phyloP scores from a whole-genome alignment of 352 stramenopile genomes.

The Phytopythium cucurbitacearum region DNA sequence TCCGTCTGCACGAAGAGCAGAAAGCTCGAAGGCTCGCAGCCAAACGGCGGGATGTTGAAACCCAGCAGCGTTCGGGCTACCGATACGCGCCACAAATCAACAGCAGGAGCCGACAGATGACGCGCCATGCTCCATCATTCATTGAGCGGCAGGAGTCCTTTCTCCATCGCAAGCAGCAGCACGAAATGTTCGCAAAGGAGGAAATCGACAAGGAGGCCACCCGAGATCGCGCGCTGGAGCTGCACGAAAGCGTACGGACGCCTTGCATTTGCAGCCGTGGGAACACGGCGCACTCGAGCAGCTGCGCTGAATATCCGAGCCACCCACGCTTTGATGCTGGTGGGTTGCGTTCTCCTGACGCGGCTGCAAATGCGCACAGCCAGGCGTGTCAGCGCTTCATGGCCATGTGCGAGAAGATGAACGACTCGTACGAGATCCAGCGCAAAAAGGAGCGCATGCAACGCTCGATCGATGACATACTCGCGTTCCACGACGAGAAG shows the following conservation, averaged over 20 bases:
- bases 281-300: slow-evolving; percentile 14
- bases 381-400: slow-evolving; percentile 44
- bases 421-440: slow-evolving; percentile 36
- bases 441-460: slow-evolving; percentile 41
- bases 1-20: slow-evolving; percentile 35
- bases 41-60: slow-evolving; percentile 29
- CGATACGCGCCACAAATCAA: slow-evolving; percentile 31
- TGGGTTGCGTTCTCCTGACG: slow-evolving; percentile 4
- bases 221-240: slow-evolving; percentile 17
- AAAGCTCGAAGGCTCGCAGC: slow-evolving; percentile 19
- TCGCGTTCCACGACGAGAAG: slow-evolving; percentile 40
- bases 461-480: slow-evolving; percentile 49
- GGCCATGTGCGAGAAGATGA: slow-evolving; percentile 47
- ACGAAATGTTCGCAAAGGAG: slow-evolving; percentile 18
- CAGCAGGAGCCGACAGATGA: slow-evolving; percentile 30
- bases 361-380: slow-evolving; percentile 17
- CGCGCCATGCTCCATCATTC: slow-evolving; percentile 32
- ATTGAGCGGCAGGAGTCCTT: slow-evolving; percentile 26
- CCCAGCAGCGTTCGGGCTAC: slow-evolving; percentile 19
- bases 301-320: slow-evolving; percentile 7
- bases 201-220: slow-evolving; percentile 14
- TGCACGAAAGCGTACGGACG: slow-evolving; percentile 32
- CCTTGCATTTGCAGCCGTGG: slow-evolving; percentile 40
- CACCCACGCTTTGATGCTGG: slow-evolving; percentile 10
- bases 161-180: slow-evolving; percentile 22